Base-by-base conservation (phyloP, 2,329 filamentous ascomycete genomes). In the Arthrobotrys pseudoclavata region DNA sequence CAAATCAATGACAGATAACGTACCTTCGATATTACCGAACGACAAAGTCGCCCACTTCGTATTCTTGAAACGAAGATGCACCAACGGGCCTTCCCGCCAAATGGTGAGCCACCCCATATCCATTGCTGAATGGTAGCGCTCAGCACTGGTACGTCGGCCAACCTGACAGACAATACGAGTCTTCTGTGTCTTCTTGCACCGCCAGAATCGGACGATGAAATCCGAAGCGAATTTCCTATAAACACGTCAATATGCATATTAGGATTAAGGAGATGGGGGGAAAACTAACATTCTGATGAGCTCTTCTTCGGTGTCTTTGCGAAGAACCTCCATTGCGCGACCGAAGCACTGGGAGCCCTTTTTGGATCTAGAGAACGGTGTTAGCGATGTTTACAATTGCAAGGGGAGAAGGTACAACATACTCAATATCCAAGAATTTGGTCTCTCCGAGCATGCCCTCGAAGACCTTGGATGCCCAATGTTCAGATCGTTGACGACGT, bases 191-290 rank as follows among this genome's bases (percentile, higher is more conserved):
- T 77, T 74, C 48, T 81, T 79, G 64, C 80, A 80, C 22, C 80
- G 79, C 68, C 80, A 82, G 42, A 82, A 79, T 18, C 79, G 75
- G 37, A 82, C 79, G 62, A 78, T 81, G 61, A 82, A 77, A 45
- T 81, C 80, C 20, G 80, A 80, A 60, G 81, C 80, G 63, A 82
- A 82, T 77, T 81, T 80, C 57, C 81, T 81, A 53, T 55, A 63
- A 52, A 77, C 74, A 77, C 74, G 74, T 67, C 50, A 64, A 47
- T 80, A 76, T 76, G 75, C 66, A 69, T 66, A 34, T 60, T 3
- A 24, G 18, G 47, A 52, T 53, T 24, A 5, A 31, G 29, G 48
- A 40, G 10, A 10, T 15, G 45, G 20, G 31, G 45, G 31, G 61
- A 47, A 69, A 29, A 80, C 80, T 66, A 68, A 81, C 80, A 81